Conservation (phyloP, 257 asterid species). For the Nicotiana otophora region DNA sequence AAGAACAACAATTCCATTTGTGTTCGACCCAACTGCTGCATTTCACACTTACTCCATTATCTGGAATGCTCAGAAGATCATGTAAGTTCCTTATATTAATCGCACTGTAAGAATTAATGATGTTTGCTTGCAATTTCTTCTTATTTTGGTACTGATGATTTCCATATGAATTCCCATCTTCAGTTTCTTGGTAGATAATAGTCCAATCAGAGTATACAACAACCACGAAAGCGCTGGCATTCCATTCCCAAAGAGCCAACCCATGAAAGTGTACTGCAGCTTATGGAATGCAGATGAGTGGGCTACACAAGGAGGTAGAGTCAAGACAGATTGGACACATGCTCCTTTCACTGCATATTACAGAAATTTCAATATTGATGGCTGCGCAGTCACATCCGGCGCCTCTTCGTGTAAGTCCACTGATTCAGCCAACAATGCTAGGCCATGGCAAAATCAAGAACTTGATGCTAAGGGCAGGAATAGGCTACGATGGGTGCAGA, state of each 20-base stretch:
- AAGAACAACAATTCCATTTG: conserved; percentile 53
- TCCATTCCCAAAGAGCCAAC: conserved; percentile 42
- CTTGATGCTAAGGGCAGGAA: conserved; percentile 35
- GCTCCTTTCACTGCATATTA: conserved; percentile 49
- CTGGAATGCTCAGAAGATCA: conserved; percentile 46
- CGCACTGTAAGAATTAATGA: background rate
- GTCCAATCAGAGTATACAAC: conserved; percentile 52
- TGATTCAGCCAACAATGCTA: background rate
- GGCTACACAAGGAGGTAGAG: conserved; percentile 64
- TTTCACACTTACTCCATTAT: conserved; percentile 56
- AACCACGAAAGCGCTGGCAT: conserved; percentile 34
- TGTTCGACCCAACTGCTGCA: conserved; percentile 47
- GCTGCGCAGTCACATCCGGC: conserved; percentile 17
- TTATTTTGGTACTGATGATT: background rate
- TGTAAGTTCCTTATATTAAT: conserved; percentile 20
- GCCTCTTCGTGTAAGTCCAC: conserved; percentile 11
- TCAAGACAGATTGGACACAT: conserved; percentile 53
- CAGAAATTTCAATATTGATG: conserved; percentile 31
- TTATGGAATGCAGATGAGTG: conserved; percentile 62
- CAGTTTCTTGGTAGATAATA: conserved; percentile 56
- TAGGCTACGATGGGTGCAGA: conserved; percentile 34
- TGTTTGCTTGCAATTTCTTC: too few species aligned
- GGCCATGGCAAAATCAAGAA: conserved; percentile 42
- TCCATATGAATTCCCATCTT: too few species aligned
- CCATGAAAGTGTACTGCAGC: conserved; percentile 47